phyloP scores from a whole-genome alignment of 2,329 filamentous ascomycete species.

The Venturia oleaginea region DNA sequence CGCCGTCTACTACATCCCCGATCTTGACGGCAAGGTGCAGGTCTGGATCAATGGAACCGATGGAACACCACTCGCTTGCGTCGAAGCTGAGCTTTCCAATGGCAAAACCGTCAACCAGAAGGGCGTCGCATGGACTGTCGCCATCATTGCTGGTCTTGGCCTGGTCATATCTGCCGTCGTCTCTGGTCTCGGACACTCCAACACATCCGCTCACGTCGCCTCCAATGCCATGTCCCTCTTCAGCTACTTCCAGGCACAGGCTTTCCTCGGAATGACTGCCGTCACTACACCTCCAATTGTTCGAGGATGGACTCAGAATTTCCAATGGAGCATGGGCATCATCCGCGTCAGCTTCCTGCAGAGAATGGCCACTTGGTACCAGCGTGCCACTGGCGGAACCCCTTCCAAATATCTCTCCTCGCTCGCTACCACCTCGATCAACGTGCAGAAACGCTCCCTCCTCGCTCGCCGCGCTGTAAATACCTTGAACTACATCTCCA shows the following conservation, averaged over 20 bases:
- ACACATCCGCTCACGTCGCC: slow-evolving; percentile 89
- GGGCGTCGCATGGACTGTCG: slow-evolving; percentile 82
- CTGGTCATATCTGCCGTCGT: slow-evolving; percentile 79
- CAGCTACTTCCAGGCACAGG: slow-evolving; percentile 88
- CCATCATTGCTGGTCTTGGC: slow-evolving; percentile 76
- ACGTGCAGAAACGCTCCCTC: slow-evolving; percentile 63
- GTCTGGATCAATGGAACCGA: slow-evolving; percentile 69
- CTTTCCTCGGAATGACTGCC: slow-evolving; percentile 77
- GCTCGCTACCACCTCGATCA: slow-evolving; percentile 67
- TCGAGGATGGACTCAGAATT: slow-evolving; percentile 90
- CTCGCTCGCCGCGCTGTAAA: slow-evolving; percentile 45
- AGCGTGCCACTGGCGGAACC: slow-evolving; percentile 80
- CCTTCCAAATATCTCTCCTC: slow-evolving; percentile 70
- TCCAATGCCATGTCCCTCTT: slow-evolving; percentile 92
- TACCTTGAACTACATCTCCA: slow-evolving; percentile 21
- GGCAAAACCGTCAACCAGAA: slow-evolving; percentile 84
- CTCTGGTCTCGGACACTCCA: slow-evolving; percentile 83
- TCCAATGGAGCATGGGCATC: slow-evolving; percentile 97
- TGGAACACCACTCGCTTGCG: slow-evolving; percentile 64
- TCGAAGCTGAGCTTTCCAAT: slow-evolving; percentile 82
- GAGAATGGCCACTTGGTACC: slow-evolving; percentile 87
- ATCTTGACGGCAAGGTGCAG: slow-evolving; percentile 77
- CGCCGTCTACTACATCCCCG: slow-evolving; percentile 82
- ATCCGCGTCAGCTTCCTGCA: slow-evolving; percentile 84
- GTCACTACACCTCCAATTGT: slow-evolving; percentile 81